Evolutionary conservation across 73 alveolate genomes (phyloP).

Genomic region (Stentor roeselii): DNA sequence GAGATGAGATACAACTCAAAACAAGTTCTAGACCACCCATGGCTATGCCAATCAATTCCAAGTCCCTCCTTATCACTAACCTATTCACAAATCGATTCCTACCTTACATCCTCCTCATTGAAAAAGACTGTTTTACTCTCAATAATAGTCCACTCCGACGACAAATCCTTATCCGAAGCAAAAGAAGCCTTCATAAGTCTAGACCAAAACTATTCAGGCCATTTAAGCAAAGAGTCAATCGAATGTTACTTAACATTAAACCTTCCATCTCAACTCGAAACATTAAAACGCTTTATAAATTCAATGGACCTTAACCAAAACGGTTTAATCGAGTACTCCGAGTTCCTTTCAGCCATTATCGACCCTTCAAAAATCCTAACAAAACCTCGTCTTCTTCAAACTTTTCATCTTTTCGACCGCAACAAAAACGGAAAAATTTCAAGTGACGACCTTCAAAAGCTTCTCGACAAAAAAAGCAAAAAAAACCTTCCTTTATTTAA

Average conservation of each 20-base stretch:
- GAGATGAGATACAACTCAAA: constrained; percentile 38
- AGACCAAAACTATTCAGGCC: background rate
- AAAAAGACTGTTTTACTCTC: background rate
- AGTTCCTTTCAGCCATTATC: constrained; percentile 27
- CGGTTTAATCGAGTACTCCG: constrained; percentile 1
- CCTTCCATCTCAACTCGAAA: background rate
- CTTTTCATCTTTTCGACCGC: background rate
- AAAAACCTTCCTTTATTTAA: background rate
- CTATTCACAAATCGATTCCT: background rate
- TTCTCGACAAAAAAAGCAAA: background rate
- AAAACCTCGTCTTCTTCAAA: background rate
- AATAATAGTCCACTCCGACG: background rate
- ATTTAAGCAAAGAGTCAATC: background rate
- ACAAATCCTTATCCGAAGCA: background rate
- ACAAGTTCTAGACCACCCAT: constrained; percentile 42
- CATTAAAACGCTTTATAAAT: background rate
- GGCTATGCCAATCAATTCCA: constrained; percentile 15
- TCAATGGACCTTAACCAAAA: background rate
- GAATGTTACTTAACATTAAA: background rate
- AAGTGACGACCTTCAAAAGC: background rate
- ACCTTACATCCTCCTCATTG: background rate
- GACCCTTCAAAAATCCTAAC: background rate
- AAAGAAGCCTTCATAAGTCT: background rate
- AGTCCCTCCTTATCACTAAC: background rate
- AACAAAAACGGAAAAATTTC: background rate